phyloP scores from a whole-genome alignment of 2,329 filamentous ascomycete species.

The Colletotrichum abscissum region DNA sequence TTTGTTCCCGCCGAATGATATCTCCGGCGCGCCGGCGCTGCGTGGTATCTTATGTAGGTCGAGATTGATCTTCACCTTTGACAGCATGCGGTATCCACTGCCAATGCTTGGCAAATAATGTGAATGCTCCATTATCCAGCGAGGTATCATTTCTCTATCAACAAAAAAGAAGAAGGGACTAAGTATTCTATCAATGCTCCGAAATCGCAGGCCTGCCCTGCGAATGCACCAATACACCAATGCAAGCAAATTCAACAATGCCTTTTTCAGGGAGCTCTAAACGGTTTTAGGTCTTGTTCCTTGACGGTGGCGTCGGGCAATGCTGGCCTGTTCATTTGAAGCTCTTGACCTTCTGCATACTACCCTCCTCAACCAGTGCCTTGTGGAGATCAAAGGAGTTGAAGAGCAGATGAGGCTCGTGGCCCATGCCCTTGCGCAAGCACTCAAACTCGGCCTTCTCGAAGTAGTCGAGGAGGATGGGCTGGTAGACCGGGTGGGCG shows the following conservation, averaged over 20 bases:
- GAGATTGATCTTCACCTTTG: background rate
- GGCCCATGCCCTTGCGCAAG: conserved; percentile 86
- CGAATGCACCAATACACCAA: conserved; percentile 9
- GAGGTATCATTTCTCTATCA: conserved; percentile 32
- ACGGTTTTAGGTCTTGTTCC: conserved; percentile 43
- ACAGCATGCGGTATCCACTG: background rate
- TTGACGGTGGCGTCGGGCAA: conserved; percentile 52
- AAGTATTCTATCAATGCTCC: conserved; percentile 5
- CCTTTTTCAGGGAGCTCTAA: background rate
- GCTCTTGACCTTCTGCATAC: conserved; percentile 82
- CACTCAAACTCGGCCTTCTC: conserved; percentile 89
- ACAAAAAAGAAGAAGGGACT: background rate
- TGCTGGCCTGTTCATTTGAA: conserved; percentile 56
- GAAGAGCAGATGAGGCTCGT: conserved; percentile 89
- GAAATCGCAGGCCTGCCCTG: background rate
- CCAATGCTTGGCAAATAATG: background rate
- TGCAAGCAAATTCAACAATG: background rate
- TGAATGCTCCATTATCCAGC: conserved; percentile 18
- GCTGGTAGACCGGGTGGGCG: conserved; percentile 85
- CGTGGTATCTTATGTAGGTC: background rate
- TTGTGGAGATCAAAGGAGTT: conserved; percentile 91
- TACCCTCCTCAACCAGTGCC: conserved; percentile 83
- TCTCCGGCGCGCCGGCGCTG: background rate
- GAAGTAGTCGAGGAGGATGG: conserved; percentile 85
- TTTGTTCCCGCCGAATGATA: background rate